phyloP scores from a whole-genome alignment of 73 alveolate genomes.

The Effrenium voratum region DNA sequence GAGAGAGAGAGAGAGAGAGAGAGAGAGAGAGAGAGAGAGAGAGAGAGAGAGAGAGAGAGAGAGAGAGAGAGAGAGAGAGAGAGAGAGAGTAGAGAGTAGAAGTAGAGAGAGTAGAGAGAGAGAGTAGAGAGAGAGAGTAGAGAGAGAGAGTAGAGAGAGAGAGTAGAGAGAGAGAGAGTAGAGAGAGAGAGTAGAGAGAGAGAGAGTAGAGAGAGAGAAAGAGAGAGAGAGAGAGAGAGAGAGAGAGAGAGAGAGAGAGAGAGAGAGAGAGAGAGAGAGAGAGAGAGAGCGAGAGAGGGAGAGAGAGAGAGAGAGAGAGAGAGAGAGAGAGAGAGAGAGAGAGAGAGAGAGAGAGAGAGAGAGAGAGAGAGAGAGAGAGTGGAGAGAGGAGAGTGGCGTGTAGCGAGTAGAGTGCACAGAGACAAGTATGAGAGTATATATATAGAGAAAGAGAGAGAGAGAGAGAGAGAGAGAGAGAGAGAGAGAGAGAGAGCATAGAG shows the following conservation, averaged over 20 bases:
- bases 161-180: too few relatives aligned
- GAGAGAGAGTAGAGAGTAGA: too few relatives aligned
- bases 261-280: background rate
- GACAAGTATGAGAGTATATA: background rate
- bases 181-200: too few relatives aligned
- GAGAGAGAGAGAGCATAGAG: background rate
- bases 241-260: background rate
- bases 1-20: too few relatives aligned
- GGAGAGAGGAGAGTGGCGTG: background rate
- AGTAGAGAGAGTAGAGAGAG: too few relatives aligned
- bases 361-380: background rate
- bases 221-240: background rate
- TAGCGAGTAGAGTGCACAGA: background rate
- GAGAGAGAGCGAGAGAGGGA: background rate
- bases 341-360: background rate
- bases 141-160: too few relatives aligned
- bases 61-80: too few relatives aligned
- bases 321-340: background rate
- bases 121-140: too few relatives aligned
- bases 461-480: too few relatives aligned
- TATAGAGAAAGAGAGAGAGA: background rate
- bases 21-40: too few relatives aligned
- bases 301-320: background rate
- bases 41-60: too few relatives aligned
- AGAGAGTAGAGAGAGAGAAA: background rate